A percentile compares a stretch with the other conserved stretches of the same genome.
These are phyloP conservation scores for Trichaptum fuscoviolaceum DNA, from an alignment of 768 basidiomycete genomes.

Conservation along the genomic window DNA sequence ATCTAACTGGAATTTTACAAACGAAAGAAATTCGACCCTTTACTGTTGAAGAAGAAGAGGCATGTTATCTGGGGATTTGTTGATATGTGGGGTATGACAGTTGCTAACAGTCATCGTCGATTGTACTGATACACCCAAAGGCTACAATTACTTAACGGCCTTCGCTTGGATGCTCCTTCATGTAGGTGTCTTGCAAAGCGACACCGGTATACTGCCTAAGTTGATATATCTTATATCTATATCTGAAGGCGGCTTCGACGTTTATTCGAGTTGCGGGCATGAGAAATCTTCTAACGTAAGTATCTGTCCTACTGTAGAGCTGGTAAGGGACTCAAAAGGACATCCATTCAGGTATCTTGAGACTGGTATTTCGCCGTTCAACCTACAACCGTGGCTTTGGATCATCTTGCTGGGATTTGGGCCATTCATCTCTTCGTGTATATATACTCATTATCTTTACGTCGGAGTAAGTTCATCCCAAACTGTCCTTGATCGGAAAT, in stretches of 20 bases:
- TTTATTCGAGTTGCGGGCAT: background rate
- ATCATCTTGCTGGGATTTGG: background rate
- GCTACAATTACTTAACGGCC: background rate
- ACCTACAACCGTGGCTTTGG: background rate
- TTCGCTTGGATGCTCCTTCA: background rate
- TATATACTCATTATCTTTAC: background rate
- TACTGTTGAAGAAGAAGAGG: background rate
- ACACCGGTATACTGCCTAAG: background rate
- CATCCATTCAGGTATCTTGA: background rate
- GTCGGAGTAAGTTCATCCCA: background rate
- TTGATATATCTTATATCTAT: background rate
- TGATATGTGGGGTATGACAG: background rate
- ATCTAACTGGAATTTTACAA: background rate
- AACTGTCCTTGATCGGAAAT: background rate
- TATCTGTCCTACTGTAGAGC: background rate
- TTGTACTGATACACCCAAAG: background rate
- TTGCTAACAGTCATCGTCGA: background rate
- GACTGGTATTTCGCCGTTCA: background rate
- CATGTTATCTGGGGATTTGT: background rate
- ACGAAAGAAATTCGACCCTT: slow-evolving; percentile 16
- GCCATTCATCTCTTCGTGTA: background rate
- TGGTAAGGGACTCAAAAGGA: background rate
- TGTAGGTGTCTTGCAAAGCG: background rate
- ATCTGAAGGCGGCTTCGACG: background rate
- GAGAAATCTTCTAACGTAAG: background rate